Percentiles rank a stretch among this genome's conserved stretches.
These are phyloP conservation scores for Pyrenophora seminiperda DNA, from an alignment of 2,329 filamentous ascomycete genomes.

Conservation along the genomic window DNA sequence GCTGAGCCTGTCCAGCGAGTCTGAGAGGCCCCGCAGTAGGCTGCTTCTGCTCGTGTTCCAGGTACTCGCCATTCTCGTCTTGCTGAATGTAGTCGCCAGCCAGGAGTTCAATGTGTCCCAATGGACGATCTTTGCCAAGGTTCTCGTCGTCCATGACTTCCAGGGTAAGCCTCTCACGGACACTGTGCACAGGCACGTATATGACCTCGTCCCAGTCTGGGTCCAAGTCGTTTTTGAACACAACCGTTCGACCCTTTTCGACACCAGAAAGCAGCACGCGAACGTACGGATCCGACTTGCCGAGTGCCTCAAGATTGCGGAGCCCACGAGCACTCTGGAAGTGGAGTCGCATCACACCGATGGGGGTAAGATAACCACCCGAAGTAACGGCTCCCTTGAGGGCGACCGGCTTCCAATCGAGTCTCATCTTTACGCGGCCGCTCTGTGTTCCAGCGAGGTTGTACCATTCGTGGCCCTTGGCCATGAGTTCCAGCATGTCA, in stretches of 20 bases:
- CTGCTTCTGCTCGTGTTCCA: constrained; percentile 76
- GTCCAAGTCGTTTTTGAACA: constrained; percentile 93
- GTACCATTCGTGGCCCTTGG: constrained; percentile 96
- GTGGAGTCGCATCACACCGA: constrained; percentile 94
- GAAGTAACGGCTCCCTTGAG: constrained; percentile 77
- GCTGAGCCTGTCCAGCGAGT: constrained; percentile 71
- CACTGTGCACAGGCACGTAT: constrained; percentile 87
- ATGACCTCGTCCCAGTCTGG: constrained; percentile 95
- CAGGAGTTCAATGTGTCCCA: constrained; percentile 79
- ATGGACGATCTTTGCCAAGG: constrained; percentile 84
- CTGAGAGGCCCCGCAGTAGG: constrained; percentile 70
- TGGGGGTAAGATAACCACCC: constrained; percentile 88
- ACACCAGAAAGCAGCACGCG: constrained; percentile 88
- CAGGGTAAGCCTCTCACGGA: constrained; percentile 80
- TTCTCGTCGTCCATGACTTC: constrained; percentile 98
- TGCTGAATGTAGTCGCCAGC: constrained; percentile 80
- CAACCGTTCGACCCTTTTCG: constrained; percentile 89
- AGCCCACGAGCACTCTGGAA: constrained; percentile 82
- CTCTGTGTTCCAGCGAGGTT: constrained; percentile 79
- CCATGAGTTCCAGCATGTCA: constrained; percentile 88
- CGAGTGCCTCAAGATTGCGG: constrained; percentile 90
- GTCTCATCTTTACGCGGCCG: constrained; percentile 85
- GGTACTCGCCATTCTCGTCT: constrained; percentile 78
- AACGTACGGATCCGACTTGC: constrained; percentile 95
- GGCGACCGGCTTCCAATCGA: constrained; percentile 95